Evolutionary conservation across 257 asterid genomes (phyloP).

Genomic region (Capsicum rhomboideum): DNA sequence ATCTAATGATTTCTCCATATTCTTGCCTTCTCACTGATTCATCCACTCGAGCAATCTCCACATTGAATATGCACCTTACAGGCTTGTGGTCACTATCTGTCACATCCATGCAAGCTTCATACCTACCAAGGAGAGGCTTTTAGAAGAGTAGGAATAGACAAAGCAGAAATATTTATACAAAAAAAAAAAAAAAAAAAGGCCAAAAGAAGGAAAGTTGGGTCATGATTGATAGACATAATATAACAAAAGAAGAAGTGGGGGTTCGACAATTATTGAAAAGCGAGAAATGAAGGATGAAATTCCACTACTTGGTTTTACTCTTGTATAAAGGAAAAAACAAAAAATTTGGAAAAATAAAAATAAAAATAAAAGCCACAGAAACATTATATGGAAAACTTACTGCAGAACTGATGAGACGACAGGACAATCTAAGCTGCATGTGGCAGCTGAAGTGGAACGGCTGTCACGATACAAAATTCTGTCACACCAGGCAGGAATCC

Average conservation of each 20-base stretch:
- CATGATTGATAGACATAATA: background rate
- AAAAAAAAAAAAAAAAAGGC: background rate
- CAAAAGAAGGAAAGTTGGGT: background rate
- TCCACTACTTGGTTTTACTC: background rate
- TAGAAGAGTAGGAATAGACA: background rate
- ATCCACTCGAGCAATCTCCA: conserved; percentile 87
- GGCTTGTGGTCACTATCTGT: conserved; percentile 99
- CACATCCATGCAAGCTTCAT: conserved; percentile 98
- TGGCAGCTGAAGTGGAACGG: conserved; percentile 54
- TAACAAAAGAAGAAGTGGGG: background rate
- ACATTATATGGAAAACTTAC: conserved; percentile 40
- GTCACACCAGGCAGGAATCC: conserved; percentile 99
- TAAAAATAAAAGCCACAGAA: background rate
- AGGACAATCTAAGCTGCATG: conserved; percentile 91
- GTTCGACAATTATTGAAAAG: background rate
- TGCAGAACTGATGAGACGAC: conserved; percentile 63
- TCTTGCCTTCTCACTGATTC: conserved; percentile 88
- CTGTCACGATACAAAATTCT: conserved; percentile 87
- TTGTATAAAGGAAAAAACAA: background rate
- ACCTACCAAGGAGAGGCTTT: conserved; percentile 39
- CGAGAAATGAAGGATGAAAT: background rate
- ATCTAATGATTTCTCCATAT: conserved; percentile 74
- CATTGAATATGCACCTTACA: conserved; percentile 72
- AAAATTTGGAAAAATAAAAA: background rate
- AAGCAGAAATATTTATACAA: background rate